Base-by-base conservation (phyloP, 2,329 filamentous ascomycete species). In the Periconia macrospinosa region DNA sequence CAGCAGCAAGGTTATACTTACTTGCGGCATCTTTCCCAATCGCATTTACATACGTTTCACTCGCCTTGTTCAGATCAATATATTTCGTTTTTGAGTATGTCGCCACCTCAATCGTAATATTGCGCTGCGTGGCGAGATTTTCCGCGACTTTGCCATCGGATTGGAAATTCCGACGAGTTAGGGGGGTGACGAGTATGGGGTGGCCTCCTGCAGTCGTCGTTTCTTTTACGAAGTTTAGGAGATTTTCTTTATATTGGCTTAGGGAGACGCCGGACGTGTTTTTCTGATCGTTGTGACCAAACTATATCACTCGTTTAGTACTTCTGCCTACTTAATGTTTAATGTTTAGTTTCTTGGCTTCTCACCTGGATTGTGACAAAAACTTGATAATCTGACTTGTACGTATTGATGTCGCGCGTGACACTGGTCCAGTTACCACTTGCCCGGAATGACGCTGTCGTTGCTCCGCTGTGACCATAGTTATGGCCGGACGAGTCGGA, bases 251-350 rank as follows among this genome's bases (percentile, higher is more conserved):
- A 67, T 80, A 87, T 55, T 79, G 62, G 0, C 73, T 68, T 6
- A 83, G 63, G 0, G 74, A 71, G 45, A 86, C 73, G 45, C 76
- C 76, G 1, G 74, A 76, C 0, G 69, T 73, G 1, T 74, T 53
- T 59, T 85, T 86, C 59, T 83, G 84, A 64, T 87, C 84, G 54
- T 87, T 87, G 66, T 87, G 83, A 3, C 84, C 84, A 54, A 86
- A 86, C 76, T 86, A n/a, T 10, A 13, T 7, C n/a, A 14, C 14
- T 43, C 30, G n/a, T n/a, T 8, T n/a, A n/a, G n/a, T n/a, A n/a
- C n/a, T n/a, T n/a, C n/a, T n/a, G n/a, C n/a, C n/a, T n/a, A n/a
- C n/a, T n/a, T n/a, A n/a, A n/a, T n/a, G n/a, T n/a, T n/a, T n/a
- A n/a, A n/a, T n/a, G n/a, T 45, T 17, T n/a, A 15, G 37, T 19